A percentile compares a stretch with the other conserved stretches of the same genome.
phyloP scores from a whole-genome alignment of 2,329 filamentous ascomycete species.

The Ophiocordyceps australis region DNA sequence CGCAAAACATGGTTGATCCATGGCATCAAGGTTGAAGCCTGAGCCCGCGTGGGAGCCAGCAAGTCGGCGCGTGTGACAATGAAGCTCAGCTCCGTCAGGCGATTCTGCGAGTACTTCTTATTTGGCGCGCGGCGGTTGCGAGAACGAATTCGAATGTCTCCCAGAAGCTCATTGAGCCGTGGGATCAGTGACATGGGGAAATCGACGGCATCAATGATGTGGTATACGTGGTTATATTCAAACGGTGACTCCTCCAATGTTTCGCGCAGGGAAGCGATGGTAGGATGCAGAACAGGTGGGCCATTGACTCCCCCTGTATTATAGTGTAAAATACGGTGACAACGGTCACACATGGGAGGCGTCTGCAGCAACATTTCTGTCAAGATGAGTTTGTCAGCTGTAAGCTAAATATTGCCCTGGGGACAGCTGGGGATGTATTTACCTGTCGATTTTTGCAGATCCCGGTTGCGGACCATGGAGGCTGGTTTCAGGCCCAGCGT shows the following conservation, averaged over 20 bases:
- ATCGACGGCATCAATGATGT: slow-evolving; percentile 86
- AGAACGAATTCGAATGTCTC: slow-evolving; percentile 56
- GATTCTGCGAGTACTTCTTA: slow-evolving; percentile 45
- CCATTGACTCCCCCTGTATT: slow-evolving; percentile 30
- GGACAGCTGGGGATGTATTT: too few relatives aligned
- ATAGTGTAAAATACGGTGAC: slow-evolving; percentile 67
- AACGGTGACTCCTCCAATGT: slow-evolving; percentile 81
- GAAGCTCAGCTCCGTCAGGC: slow-evolving; percentile 67
- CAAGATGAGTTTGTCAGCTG: too few relatives aligned
- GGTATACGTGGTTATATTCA: slow-evolving; percentile 86
- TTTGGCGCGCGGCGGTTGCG: slow-evolving; percentile 61
- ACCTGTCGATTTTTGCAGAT: neutral
- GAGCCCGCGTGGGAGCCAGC: slow-evolving; percentile 63
- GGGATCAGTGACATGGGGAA: slow-evolving; percentile 89
- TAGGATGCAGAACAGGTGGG: too few relatives aligned
- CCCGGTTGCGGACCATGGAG: slow-evolving; percentile 11
- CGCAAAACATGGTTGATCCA: slow-evolving; percentile 64
- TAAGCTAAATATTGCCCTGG: too few relatives aligned
- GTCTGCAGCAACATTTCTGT: slow-evolving; percentile 9
- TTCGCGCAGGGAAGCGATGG: slow-evolving; percentile 60
- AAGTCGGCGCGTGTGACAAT: slow-evolving; percentile 82
- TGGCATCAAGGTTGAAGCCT: slow-evolving; percentile 75
- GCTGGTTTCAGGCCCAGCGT: slow-evolving; percentile 26
- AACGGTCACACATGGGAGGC: slow-evolving; percentile 65
- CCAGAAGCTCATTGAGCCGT: slow-evolving; percentile 50